Evolutionary conservation across 2,329 filamentous ascomycete species (phyloP).

Genomic region (Pezicula radicicola): DNA sequence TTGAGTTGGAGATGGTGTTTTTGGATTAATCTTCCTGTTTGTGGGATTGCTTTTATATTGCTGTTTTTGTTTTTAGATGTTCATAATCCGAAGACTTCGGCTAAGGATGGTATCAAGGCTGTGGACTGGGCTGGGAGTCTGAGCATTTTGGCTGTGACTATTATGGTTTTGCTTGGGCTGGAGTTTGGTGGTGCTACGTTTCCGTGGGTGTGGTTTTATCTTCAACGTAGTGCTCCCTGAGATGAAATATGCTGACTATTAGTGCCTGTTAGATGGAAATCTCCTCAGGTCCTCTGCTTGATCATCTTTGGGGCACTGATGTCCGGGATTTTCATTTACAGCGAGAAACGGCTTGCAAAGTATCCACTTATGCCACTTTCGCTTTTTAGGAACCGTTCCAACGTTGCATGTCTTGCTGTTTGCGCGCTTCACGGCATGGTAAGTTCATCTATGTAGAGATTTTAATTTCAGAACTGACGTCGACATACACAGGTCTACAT

Average conservation of each 20-base stretch:
- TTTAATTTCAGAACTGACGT: not conserved
- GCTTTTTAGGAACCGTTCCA: slow-evolving; percentile 65
- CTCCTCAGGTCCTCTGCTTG: slow-evolving; percentile 72
- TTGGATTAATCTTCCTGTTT: slow-evolving; percentile 38
- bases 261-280: slow-evolving; percentile 55
- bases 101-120: slow-evolving; percentile 54
- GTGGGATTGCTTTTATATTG: slow-evolving; percentile 53
- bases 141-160: slow-evolving; percentile 58
- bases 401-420: slow-evolving; percentile 60
- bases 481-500: slow-evolving; percentile 30
- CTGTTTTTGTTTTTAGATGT: slow-evolving; percentile 58
- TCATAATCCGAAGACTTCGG: slow-evolving; percentile 56
- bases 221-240: not conserved
- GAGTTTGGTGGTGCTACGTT: slow-evolving; percentile 63
- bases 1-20: slow-evolving; percentile 35
- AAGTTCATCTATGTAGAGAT: not conserved
- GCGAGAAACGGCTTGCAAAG: slow-evolving; percentile 65
- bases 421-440: slow-evolving; percentile 68
- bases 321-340: slow-evolving; percentile 57
- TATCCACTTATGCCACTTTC: slow-evolving; percentile 74
- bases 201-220: slow-evolving; percentile 29
- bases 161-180: slow-evolving; percentile 69
- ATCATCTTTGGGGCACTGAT: slow-evolving; percentile 66
- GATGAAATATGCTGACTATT: not conserved
- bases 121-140: slow-evolving; percentile 56